Evolutionary conservation across 1,284 basidiomycete genomes (phyloP).

Genomic region (Apiotrichum veenhuisii): DNA sequence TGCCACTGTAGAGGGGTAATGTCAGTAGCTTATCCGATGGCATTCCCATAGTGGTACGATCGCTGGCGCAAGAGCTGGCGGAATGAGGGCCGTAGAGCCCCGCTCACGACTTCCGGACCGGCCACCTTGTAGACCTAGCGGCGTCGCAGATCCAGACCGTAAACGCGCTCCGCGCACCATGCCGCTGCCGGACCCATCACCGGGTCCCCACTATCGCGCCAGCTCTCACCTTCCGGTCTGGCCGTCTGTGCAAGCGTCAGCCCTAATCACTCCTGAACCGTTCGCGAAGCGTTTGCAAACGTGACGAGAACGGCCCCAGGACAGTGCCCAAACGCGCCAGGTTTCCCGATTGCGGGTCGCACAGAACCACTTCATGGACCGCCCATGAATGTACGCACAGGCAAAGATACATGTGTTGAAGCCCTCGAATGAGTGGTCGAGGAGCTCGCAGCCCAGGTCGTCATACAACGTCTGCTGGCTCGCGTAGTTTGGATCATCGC

Average conservation of each 20-base stretch:
- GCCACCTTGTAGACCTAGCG: too few species aligned
- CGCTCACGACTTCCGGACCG: too few species aligned
- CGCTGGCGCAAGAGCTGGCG: not conserved
- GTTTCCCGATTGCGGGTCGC: too few species aligned
- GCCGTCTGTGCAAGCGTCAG: slow-evolving; percentile 32
- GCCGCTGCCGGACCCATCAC: too few species aligned
- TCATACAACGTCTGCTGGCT: slow-evolving; percentile 91
- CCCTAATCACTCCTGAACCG: not conserved
- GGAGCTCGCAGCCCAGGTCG: slow-evolving; percentile 87
- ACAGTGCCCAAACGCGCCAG: too few species aligned
- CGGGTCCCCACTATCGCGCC: not conserved
- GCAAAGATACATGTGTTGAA: slow-evolving; percentile 98
- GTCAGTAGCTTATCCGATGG: not conserved
- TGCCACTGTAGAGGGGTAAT: slow-evolving; percentile 30
- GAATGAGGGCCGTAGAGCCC: not conserved
- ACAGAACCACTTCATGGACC: too few species aligned
- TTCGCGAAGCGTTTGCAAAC: too few species aligned
- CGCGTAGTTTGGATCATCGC: slow-evolving; percentile 82
- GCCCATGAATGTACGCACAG: slow-evolving; percentile 74
- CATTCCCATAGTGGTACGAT: not conserved
- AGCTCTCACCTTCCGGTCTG: slow-evolving; percentile 45
- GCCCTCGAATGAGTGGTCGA: slow-evolving; percentile 92
- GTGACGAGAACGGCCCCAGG: too few species aligned
- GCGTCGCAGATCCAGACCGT: too few species aligned
- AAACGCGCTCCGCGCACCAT: too few species aligned